Base-by-base conservation (phyloP, 768 basidiomycete genomes). In the Phaeotremella skinneri region DNA sequence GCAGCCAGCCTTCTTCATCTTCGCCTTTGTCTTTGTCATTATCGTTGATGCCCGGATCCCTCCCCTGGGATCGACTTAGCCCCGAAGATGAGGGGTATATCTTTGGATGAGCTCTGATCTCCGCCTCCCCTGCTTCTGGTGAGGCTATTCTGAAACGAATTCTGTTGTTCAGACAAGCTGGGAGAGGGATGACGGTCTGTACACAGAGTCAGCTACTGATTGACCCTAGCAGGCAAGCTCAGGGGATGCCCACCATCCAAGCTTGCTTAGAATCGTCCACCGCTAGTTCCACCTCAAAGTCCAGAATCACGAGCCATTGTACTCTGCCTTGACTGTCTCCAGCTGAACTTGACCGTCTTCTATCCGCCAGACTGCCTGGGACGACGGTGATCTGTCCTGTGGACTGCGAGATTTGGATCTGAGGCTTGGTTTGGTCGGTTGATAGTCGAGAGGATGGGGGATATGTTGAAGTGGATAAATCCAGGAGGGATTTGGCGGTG, bases 171-270 rank as follows among this genome's bases (percentile, higher is more conserved):
- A 45, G 43, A 20, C 43, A 45, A 13, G 43, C 11, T 13, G 43
- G 43, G 7, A 45, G 20, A 6, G 43, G 43, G 43, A 45, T 13
- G 7, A 20, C 21, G 7, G 43, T 45, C 43, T 45, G 34, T n/a
- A n/a, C n/a, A n/a, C n/a, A n/a, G n/a, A n/a, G n/a, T n/a, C n/a
- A n/a, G n/a, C n/a, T n/a, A n/a, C n/a, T n/a, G n/a, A n/a, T n/a
- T n/a, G n/a, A n/a, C n/a, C n/a, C n/a, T n/a, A n/a, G n/a, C n/a
- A n/a, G n/a, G n/a, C n/a, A n/a, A n/a, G n/a, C n/a, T n/a, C n/a
- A n/a, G n/a, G n/a, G n/a, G n/a, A n/a, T n/a, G 23, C 43, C 43
- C 23, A 45, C 43, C 43, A 45, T 45, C 43, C 43, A 45, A 6
- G 6, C 21, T 20, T 45, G 43, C 13, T 45, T 20, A 6, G 11